Evolutionary conservation across 1,284 basidiomycete species (phyloP).

Genomic region (Trichosporon inkin): DNA sequence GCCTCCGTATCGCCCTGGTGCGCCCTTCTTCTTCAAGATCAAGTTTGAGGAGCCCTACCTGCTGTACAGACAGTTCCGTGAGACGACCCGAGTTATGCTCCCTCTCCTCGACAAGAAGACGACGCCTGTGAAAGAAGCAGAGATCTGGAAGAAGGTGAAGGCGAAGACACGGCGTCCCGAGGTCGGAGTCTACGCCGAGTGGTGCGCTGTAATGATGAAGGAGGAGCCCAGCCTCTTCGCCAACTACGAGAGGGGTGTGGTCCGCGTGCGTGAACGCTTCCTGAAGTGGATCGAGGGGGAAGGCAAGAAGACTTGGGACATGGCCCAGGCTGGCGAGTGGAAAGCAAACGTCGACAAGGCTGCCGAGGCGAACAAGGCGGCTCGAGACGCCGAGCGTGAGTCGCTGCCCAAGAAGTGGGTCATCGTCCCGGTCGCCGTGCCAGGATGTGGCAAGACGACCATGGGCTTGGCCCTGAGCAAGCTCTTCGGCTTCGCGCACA

Average conservation of each 20-base stretch:
- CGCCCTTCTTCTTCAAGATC: constrained; percentile 97
- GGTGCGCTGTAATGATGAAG: constrained; percentile 59
- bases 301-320: constrained; percentile 53
- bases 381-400: constrained; percentile 26
- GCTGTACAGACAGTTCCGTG: constrained; percentile 97
- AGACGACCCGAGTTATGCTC: constrained; percentile 77
- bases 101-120: constrained; percentile 36
- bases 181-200: constrained; percentile 51
- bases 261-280: constrained; percentile 75
- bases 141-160: constrained; percentile 40
- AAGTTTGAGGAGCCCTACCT: constrained; percentile 99
- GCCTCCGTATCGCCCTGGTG: constrained; percentile 69
- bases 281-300: constrained; percentile 64
- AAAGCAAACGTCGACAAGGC: constrained; percentile 8
- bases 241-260: constrained; percentile 67
- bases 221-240: constrained; percentile 62
- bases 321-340: constrained; percentile 48
- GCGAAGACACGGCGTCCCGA: constrained; percentile 47
- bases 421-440: constrained; percentile 83
- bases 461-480: constrained; percentile 71
- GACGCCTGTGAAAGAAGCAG: constrained; percentile 22
- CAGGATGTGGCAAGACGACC: constrained; percentile 92
- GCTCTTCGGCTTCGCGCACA: constrained; percentile 80
- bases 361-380: constrained; percentile 22
- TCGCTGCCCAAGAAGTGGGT: constrained; percentile 65